phyloP scores from a whole-genome alignment of 257 asterid species.

The Solanum etuberosum region DNA sequence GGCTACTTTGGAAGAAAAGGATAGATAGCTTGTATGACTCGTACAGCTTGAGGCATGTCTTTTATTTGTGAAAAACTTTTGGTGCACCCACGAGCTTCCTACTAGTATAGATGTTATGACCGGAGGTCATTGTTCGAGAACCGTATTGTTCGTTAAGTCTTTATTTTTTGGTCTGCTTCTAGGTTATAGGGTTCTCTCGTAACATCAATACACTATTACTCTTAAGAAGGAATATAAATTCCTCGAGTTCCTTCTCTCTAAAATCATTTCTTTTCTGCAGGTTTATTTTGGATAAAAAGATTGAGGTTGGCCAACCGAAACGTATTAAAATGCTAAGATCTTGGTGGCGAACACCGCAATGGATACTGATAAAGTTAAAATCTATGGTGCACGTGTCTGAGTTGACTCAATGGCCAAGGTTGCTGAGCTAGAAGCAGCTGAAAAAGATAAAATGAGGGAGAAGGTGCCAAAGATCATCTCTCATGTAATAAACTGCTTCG shows the following conservation, averaged over 20 bases:
- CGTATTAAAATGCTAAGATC: conserved; percentile 79
- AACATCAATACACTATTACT: not conserved
- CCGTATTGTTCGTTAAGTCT: not conserved
- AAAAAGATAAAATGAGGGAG: conserved; percentile 84
- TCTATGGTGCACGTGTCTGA: conserved; percentile 95
- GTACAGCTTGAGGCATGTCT: not conserved
- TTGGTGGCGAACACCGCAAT: conserved; percentile 88
- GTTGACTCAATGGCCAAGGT: conserved; percentile 98
- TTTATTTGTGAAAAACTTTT: not conserved
- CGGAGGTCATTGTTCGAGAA: not conserved
- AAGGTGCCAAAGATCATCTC: conserved; percentile 77
- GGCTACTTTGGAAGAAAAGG: not conserved
- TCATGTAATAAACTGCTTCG: conserved; percentile 90
- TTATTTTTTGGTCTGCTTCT: not conserved
- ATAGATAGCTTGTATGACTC: not conserved
- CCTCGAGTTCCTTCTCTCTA: not conserved
- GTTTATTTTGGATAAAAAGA: conserved; percentile 84
- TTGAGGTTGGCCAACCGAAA: conserved; percentile 93
- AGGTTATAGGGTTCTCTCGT: not conserved
- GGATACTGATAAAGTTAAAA: conserved; percentile 92
- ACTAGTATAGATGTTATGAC: not conserved
- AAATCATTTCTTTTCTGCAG: conserved; percentile 19
- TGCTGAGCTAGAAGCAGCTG: conserved; percentile 89
- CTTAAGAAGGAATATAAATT: not conserved
- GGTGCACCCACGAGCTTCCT: not conserved